Evolutionary conservation across 1,284 basidiomycete genomes (phyloP).

Genomic region (Cutaneotrichosporon sp.): DNA sequence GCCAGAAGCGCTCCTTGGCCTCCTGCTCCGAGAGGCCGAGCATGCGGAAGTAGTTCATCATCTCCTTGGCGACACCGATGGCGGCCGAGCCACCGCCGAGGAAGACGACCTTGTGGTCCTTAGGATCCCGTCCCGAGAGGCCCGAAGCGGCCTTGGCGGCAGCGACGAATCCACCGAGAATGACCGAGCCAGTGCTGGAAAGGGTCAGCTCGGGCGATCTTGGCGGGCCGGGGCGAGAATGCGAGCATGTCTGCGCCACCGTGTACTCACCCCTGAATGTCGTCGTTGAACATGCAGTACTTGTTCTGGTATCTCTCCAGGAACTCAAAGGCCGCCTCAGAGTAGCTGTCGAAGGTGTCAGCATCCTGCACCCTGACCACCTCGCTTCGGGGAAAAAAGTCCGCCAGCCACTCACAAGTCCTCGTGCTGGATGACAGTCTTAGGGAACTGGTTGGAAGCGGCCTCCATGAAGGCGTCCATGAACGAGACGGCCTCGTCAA

Average conservation of each 20-base stretch:
- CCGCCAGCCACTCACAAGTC: constrained; percentile 60
- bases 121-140: constrained; percentile 68
- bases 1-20: constrained; percentile 75
- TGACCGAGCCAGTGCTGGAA: constrained; percentile 83
- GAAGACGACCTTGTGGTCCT: constrained; percentile 85
- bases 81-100: constrained; percentile 57
- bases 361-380: no score
- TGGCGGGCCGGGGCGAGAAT: not conserved
- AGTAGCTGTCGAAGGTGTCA: constrained; percentile 55
- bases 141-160: constrained; percentile 76
- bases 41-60: constrained; percentile 84
- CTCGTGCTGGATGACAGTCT: constrained; percentile 86
- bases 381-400: not conserved
- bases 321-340: constrained; percentile 81
- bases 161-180: constrained; percentile 86
- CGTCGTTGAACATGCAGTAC: constrained; percentile 87
- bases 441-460: constrained; percentile 72
- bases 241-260: not conserved
- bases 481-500: constrained; percentile 66
- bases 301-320: constrained; percentile 71
- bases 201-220: constrained; percentile 6
- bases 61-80: constrained; percentile 75
- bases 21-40: constrained; percentile 71
- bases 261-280: constrained; percentile 63
- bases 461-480: constrained; percentile 93